Base-by-base conservation (phyloP, 345 rosid genomes). In the Physaria fendleri region DNA sequence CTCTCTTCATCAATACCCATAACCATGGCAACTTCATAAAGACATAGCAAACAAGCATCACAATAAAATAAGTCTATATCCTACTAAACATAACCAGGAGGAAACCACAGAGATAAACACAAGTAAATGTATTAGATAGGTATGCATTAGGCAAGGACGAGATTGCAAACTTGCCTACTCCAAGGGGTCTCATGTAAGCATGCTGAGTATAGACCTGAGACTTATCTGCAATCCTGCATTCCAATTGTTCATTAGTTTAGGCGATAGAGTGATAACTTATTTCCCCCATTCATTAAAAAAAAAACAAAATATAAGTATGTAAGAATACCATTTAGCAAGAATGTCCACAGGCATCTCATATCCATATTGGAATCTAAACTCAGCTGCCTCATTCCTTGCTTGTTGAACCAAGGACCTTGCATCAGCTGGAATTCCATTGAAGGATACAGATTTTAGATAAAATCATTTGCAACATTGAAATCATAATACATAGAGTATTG, bases 161-260 rank as follows among this genome's bases (percentile, higher is more conserved):
- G 65, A 55, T 5, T 11, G 61, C 64, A 74, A 58, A 74, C 84
- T 44, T 71, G 81, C 99, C 96, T 59, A 94, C 95, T 66, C 99
- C 99, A 71, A 94, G 99, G 10, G 99, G 99, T 78, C 99, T 85
- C 99, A 90, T 94, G 71, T 94, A 94, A 52, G 97, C 99, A 81
- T 94, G 97, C 56, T 94, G 99, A 48, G 99, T 94, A 62, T 94
- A 94, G 51, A 94, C 85, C 66, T 94, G 99, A 22, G 99, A 90
- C 61, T 94, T 90, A 72, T 94, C 97, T 0, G 99, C 96, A 76
- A 94, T 84, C 99, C 99, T 93, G 68, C 62, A 65, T 12, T 15
- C 30, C 23, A 53, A 35, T 25, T 4, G 14, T 34, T 54, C 51
- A 53, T 14, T 4, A 47, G n/a, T 29, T 38, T 42, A 47, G 17